phyloP scores from a whole-genome alignment of 192 early-diverging fungal genomes.

The Cetraspora pellucida region DNA sequence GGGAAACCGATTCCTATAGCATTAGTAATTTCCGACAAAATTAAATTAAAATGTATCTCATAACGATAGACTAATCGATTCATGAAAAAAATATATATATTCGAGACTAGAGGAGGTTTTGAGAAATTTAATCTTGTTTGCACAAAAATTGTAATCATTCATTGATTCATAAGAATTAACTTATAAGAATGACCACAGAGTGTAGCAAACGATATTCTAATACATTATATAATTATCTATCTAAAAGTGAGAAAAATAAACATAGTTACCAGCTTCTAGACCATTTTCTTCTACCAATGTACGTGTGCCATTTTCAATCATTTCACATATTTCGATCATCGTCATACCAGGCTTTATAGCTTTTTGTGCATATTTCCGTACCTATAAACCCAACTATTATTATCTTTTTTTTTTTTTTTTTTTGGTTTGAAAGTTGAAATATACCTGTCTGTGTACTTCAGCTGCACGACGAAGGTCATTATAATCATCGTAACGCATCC shows the following conservation, averaged over 20 bases:
- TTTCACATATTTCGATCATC: constrained; percentile 89
- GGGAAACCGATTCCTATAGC: constrained; percentile 87
- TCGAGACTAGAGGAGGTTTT: constrained; percentile 18
- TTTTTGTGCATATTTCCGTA: constrained; percentile 78
- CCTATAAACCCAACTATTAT: constrained; percentile 41
- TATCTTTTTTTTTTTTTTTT: neutral
- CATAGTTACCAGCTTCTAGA: constrained; percentile 58
- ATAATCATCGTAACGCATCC: constrained; percentile 69
- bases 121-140: constrained; percentile 16
- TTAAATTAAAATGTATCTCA: constrained; percentile 20
- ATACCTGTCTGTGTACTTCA: constrained; percentile 85
- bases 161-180: neutral
- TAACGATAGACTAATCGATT: constrained; percentile 26
- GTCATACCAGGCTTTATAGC: constrained; percentile 93
- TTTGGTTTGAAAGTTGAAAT: neutral
- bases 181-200: constrained; percentile 28
- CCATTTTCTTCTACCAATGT: constrained; percentile 85
- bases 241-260: neutral
- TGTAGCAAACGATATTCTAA: constrained; percentile 27
- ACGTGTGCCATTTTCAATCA: constrained; percentile 95
- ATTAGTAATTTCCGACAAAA: neutral
- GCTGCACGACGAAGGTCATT: constrained; percentile 85
- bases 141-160: constrained; percentile 35
- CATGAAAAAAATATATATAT: neutral
- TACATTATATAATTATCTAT: neutral